phyloP scores from a whole-genome alignment of 2,329 filamentous ascomycete species.

The Trichoderma sp. region DNA sequence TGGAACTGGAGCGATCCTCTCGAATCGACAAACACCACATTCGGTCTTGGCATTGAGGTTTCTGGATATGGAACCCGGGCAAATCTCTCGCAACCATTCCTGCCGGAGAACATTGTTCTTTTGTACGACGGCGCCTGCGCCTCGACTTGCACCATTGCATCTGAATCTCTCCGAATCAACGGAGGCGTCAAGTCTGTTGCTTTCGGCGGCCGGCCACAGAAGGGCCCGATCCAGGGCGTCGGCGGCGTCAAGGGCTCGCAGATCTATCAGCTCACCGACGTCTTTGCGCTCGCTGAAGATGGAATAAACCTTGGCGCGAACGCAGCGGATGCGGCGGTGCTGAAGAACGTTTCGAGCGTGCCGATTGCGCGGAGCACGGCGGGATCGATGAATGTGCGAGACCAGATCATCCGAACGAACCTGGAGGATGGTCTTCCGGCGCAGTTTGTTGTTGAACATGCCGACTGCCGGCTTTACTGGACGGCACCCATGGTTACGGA shows the following conservation, averaged over 20 bases:
- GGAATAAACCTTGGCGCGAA: constrained; percentile 29
- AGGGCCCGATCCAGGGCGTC: constrained; percentile 56
- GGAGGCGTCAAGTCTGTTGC: constrained; percentile 57
- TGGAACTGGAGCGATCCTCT: constrained; percentile 53
- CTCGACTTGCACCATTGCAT: constrained; percentile 61
- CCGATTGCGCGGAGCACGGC: constrained; percentile 41
- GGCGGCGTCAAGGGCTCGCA: constrained; percentile 58
- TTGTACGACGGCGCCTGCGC: constrained; percentile 64
- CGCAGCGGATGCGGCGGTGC: constrained; percentile 35
- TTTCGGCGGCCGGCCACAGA: constrained; percentile 54
- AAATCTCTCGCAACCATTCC: constrained; percentile 55
- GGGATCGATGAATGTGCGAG: constrained; percentile 45
- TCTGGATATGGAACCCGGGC: constrained; percentile 49
- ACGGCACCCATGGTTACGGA: constrained; percentile 54
- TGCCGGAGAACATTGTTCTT: constrained; percentile 60
- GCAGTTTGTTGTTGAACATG: constrained; percentile 53
- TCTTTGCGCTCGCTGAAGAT: constrained; percentile 38
- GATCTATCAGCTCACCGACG: constrained; percentile 40
- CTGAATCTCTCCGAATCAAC: constrained; percentile 57
- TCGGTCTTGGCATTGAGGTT: constrained; percentile 39
- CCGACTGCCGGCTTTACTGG: constrained; percentile 57
- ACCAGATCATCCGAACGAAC: constrained; percentile 45
- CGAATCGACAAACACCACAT: constrained; percentile 45
- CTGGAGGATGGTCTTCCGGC: constrained; percentile 48
- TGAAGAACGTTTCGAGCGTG: constrained; percentile 41